A percentile compares a stretch with the other conserved stretches of the same genome.
Conservation (phyloP, 257 asterid genomes). For the Oldenlandia corymbosa region DNA sequence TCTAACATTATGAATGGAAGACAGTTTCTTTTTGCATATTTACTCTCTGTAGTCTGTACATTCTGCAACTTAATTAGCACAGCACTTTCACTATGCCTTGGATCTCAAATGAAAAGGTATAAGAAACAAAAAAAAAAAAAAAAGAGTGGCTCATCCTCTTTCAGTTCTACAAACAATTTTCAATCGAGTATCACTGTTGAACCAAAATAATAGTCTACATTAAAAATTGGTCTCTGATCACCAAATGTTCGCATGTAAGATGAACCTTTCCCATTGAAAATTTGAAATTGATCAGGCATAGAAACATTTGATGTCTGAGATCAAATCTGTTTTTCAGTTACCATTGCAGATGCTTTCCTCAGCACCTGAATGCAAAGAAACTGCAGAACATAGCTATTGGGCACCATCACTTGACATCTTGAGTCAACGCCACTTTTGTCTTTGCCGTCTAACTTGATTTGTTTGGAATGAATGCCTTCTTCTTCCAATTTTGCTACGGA, state of each 20-base stretch:
- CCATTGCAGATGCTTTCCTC: conserved; percentile 17
- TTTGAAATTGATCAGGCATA: background rate
- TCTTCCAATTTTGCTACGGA: conserved; percentile 10
- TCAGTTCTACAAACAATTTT: background rate
- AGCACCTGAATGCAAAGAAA: conserved; percentile 23
- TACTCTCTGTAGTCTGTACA: background rate
- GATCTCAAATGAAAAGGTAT: background rate
- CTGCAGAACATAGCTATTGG: conserved; percentile 23
- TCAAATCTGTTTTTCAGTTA: conserved; percentile 15
- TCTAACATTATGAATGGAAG: conserved; percentile 2
- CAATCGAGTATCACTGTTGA: background rate
- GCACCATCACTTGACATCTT: conserved; percentile 26
- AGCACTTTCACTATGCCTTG: background rate
- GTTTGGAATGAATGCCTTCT: conserved; percentile 15
- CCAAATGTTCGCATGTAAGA: background rate
- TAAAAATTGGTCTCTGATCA: background rate
- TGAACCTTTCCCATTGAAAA: background rate
- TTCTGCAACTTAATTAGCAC: background rate
- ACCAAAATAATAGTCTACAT: background rate
- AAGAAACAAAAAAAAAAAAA: background rate
- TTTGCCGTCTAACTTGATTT: conserved; percentile 3
- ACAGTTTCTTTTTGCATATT: background rate
- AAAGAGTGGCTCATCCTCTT: background rate
- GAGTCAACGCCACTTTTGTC: conserved; percentile 12
- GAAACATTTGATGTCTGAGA: background rate